Evolutionary conservation across 306 rosid species (phyloP), one percentile per base, ranked within the genome.

Genomic region (Gleditsia sinensis): DNA sequence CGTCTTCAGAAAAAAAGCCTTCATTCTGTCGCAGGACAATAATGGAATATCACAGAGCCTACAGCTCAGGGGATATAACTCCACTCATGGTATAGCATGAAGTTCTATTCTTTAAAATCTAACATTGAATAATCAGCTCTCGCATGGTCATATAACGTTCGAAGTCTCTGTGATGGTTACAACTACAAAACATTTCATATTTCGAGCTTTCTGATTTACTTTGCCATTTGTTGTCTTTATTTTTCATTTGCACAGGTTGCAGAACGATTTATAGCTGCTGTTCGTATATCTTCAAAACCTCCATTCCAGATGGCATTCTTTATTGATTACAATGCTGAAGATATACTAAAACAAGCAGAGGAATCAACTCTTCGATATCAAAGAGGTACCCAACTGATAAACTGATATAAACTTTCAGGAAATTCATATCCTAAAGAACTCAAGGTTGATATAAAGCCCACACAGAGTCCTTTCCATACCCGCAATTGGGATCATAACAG

Each of bases 41-140:
- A 81, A 81, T 79, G 75, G 92, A 94, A 72, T 94, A 89, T 76
- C 85, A 85, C 64, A 91, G 78, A 75, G 98, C 92, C 76, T 91
- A 91, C 59, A 74, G 66, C 20, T 88, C 88, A 27, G 84, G 87
- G 61, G 48, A 83, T 55, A 69, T 80, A 61, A 94, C 98, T 64
- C 98, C 98, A 58, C 76, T 34, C 57, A 30, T 62, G 91, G 98
- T 94, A 88, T 57, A 86, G 49, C 21, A 45, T n/a, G n/a, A n/a
- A n/a, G n/a, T n/a, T n/a, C n/a, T n/a, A n/a, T n/a, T n/a, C n/a
- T n/a, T n/a, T n/a, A n/a, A n/a, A n/a, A n/a, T n/a, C n/a, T n/a
- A n/a, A n/a, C n/a, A n/a, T n/a, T n/a, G n/a, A n/a, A n/a, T n/a
- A n/a, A n/a, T n/a, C n/a, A n/a, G n/a, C n/a, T n/a, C n/a, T n/a